phyloP scores from a whole-genome alignment of 129 eudicot species.

The Centella asiatica region DNA sequence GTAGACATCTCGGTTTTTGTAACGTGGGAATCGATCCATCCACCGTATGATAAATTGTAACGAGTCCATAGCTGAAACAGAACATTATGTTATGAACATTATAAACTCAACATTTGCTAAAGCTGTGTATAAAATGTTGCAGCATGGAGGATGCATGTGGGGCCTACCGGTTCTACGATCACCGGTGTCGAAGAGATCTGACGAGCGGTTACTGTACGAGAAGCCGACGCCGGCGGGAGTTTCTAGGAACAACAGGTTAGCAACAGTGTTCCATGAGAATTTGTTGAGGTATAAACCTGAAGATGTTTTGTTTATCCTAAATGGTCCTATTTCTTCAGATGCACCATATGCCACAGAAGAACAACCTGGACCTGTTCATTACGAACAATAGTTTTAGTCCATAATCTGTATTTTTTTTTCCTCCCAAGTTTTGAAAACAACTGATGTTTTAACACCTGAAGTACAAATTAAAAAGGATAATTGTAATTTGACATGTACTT shows the following conservation, averaged over 20 bases:
- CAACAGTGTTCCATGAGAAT: conserved; percentile 77
- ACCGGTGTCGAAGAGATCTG: conserved; percentile 81
- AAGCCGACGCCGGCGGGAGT: conserved; percentile 99
- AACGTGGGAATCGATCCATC: conserved; percentile 92
- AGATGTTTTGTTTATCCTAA: conserved; percentile 67
- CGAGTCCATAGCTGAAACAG: conserved; percentile 68
- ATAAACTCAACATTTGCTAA: too few relatives aligned
- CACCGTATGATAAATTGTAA: conserved; percentile 57
- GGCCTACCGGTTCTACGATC: conserved; percentile 76
- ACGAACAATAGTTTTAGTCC: too few relatives aligned
- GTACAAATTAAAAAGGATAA: too few relatives aligned
- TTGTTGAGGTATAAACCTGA: conserved; percentile 66
- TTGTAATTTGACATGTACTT: too few relatives aligned
- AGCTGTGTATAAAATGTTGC: not conserved
- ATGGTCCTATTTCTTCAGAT: conserved; percentile 96
- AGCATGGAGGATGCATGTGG: conserved; percentile 1
- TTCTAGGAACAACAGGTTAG: conserved; percentile 82
- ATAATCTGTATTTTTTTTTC: too few relatives aligned
- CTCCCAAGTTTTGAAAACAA: too few relatives aligned
- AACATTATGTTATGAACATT: too few relatives aligned
- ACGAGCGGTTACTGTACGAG: conserved; percentile 73
- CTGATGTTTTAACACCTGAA: too few relatives aligned
- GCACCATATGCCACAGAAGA: conserved; percentile 98
- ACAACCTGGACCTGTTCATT: conserved; percentile 76
- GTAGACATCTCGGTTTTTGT: conserved; percentile 57